phyloP scores from a whole-genome alignment of 768 basidiomycete species.

The Termitomyces sp. region DNA sequence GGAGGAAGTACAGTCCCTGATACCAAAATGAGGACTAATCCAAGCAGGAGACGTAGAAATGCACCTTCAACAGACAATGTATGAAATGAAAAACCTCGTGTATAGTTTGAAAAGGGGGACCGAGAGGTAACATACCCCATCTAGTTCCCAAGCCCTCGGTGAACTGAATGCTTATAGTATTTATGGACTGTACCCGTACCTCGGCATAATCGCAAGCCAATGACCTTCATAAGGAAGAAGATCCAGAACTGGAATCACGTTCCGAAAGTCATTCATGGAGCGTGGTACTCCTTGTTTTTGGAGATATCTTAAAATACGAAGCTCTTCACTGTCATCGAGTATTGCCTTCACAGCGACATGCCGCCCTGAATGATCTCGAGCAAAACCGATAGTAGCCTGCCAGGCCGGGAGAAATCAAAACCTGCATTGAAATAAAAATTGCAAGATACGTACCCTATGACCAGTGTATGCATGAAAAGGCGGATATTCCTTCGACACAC shows the following conservation, averaged over 20 bases:
- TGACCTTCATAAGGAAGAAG: too few species aligned
- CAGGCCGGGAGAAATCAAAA: too few species aligned
- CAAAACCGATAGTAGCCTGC: too few species aligned
- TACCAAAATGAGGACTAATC: background rate
- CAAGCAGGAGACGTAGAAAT: background rate
- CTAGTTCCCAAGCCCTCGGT: background rate
- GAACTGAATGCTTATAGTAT: background rate
- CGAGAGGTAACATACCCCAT: background rate
- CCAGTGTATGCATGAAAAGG: background rate
- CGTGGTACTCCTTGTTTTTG: background rate
- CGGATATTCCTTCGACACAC: background rate
- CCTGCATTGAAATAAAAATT: too few species aligned
- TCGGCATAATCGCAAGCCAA: constrained; percentile 29
- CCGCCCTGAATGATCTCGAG: too few species aligned
- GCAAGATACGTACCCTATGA: background rate
- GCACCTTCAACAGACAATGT: constrained; percentile 15
- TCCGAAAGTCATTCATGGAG: background rate
- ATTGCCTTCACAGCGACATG: constrained; percentile 10
- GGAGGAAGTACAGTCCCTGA: constrained; percentile 18
- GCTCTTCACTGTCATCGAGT: background rate
- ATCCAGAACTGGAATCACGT: constrained; percentile 7
- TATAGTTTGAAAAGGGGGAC: background rate
- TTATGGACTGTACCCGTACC: constrained; percentile 6
- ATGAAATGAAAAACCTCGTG: constrained; percentile 2
- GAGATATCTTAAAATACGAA: background rate